Base-by-base conservation (phyloP, 768 basidiomycete species). In the Tulasnella sp. region DNA sequence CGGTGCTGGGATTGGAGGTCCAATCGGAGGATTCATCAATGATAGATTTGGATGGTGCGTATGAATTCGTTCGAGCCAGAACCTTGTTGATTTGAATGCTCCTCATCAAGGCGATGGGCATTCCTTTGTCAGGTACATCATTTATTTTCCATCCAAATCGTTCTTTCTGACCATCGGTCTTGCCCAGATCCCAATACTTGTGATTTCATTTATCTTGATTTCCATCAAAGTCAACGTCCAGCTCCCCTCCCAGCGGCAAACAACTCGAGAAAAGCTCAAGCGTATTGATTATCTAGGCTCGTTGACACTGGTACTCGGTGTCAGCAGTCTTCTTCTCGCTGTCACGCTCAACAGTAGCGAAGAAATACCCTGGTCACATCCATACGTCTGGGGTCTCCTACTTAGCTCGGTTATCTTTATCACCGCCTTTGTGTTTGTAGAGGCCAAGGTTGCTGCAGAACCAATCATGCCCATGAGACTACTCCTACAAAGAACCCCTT, bases 391-490 rank as follows among this genome's bases (percentile, higher is more conserved):
- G 61, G 78, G 76, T 12, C 70, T 90, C 37, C 66, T 95, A 39
- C 53, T 70, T 48, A 61, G 68, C 35, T 82, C 86, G 58, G 64
- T 64, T 42, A 54, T 81, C 19, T 80, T 71, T 45, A 69, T 71
- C 8, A 57, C 69, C 5, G 59, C 70, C 2, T 98, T 99, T 64
- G 62, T 92, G 27, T 62, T 77, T 40, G 85, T 87, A 22, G 93
- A 99, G 66, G 78, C 78, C 51, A 71, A 74, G 57, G 79, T 76
- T 70, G 78, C 86, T 3, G 72, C 75, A 3, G 85, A 83, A 63
- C 95, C 95, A 13, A 83, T 96, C 45, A 83, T 99, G 79, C 93
- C 93, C 42, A 66, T 95, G 56, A 75, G 76, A 46, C 67, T 92
- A 50, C 73, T 92, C 29, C 75, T 72, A 28, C 77, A 79, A 60